phyloP scores from a whole-genome alignment of 148 eudicot genomes.

The Fagopyrum esculentum region DNA sequence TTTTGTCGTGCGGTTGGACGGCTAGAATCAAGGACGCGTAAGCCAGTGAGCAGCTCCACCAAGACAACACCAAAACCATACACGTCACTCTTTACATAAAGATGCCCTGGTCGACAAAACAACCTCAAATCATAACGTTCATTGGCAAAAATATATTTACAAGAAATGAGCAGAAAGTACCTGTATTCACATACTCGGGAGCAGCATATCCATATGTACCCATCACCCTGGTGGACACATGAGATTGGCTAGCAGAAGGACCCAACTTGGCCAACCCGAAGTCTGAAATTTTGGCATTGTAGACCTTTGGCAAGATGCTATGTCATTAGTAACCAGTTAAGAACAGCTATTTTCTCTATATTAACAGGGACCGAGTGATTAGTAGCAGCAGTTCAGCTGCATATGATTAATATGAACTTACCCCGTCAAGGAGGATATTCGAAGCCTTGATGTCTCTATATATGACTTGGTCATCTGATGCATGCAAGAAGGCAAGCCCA shows the following conservation, averaged over 20 bases:
- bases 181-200: constrained; percentile 78
- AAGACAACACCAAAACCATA: constrained; percentile 78
- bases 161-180: constrained; percentile 22
- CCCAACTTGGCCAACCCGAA: constrained; percentile 75
- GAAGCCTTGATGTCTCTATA: constrained; percentile 76
- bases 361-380: no score
- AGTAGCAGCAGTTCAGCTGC: no score
- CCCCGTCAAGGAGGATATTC: constrained; percentile 75
- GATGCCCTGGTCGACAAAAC: constrained; percentile 45
- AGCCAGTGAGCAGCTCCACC: constrained; percentile 60
- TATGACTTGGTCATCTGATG: constrained; percentile 50
- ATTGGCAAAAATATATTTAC: neutral
- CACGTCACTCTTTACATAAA: constrained; percentile 75
- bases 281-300: constrained; percentile 66
- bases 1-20: constrained; percentile 39
- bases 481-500: constrained; percentile 59
- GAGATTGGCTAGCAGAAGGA: constrained; percentile 51
- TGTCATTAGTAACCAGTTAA: no score
- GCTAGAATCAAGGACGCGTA: constrained; percentile 44
- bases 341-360: no score
- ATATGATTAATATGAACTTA: constrained; percentile 21
- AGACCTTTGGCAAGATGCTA: constrained; percentile 30
- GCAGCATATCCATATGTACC: constrained; percentile 83
- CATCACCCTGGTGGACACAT: constrained; percentile 66
- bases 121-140: neutral